Percentiles rank a stretch among this genome's conserved stretches.
phyloP scores from a whole-genome alignment of 1,139 yeast species.

The Candida buenavistaensis region DNA sequence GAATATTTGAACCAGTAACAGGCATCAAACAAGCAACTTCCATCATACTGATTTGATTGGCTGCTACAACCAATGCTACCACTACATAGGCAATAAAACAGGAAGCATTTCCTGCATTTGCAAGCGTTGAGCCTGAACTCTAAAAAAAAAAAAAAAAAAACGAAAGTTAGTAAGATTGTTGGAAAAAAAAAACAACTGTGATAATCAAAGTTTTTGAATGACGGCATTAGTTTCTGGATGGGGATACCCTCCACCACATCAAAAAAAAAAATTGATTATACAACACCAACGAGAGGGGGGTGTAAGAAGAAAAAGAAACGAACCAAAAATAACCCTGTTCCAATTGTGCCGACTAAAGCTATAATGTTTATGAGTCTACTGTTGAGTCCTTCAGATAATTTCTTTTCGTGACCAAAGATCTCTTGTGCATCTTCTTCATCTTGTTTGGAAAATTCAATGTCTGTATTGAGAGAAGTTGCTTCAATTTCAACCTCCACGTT shows the following conservation, averaged over 20 bases:
- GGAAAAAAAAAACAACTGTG: not conserved
- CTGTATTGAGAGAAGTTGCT: not conserved
- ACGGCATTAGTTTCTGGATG: no score
- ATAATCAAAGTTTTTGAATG: not conserved
- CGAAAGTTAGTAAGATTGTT: not conserved
- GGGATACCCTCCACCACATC: no score
- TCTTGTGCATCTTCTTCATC: slow-evolving; percentile 8
- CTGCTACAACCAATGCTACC: slow-evolving; percentile 22
- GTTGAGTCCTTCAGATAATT: slow-evolving; percentile 17
- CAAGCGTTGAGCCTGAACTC: slow-evolving; percentile 20
- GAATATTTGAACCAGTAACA: slow-evolving; percentile 26
- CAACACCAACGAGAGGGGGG: no score
- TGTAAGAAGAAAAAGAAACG: not conserved
- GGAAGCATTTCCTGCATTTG: slow-evolving; percentile 21
- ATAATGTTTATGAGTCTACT: slow-evolving; percentile 34
- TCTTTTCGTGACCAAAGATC: slow-evolving; percentile 11
- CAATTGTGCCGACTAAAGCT: slow-evolving; percentile 30
- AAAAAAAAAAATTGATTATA: no score
- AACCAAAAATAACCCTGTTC: slow-evolving; percentile 20
- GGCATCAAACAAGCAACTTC: slow-evolving; percentile 34
- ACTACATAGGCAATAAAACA: slow-evolving; percentile 22
- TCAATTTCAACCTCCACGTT: slow-evolving; percentile 3
- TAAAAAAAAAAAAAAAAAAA: no score
- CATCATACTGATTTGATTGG: slow-evolving; percentile 25
- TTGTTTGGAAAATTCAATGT: slow-evolving; percentile 4